phyloP scores from a whole-genome alignment of 139 green algal species.

The Desmodesmus armatus region DNA sequence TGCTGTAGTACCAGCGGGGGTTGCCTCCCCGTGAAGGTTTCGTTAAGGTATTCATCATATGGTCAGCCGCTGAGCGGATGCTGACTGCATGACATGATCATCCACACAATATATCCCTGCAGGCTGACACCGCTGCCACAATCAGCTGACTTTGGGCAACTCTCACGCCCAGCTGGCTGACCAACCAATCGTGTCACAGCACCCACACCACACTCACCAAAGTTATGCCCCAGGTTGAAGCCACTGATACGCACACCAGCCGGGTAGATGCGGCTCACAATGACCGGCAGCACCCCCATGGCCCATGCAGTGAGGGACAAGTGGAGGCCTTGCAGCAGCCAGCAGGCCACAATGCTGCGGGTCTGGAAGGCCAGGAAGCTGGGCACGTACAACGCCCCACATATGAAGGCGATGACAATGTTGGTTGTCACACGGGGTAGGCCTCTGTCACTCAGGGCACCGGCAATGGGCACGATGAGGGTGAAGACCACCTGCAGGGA shows the following conservation, averaged over 20 bases:
- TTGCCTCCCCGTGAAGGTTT: no score
- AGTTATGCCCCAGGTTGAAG: constrained; percentile 44
- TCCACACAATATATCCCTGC: no score
- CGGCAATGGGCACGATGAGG: constrained; percentile 30
- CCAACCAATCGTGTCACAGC: no score
- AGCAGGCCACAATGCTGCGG: constrained; percentile 16
- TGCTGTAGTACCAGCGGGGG: no score
- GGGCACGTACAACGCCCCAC: not conserved
- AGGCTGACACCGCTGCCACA: no score
- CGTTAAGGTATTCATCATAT: no score
- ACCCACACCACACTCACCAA: no score
- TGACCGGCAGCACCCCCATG: constrained; percentile 27
- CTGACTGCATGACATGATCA: no score
- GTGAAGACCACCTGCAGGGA: constrained; percentile 40
- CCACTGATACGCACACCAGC: constrained; percentile 45
- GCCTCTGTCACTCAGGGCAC: constrained; percentile 15
- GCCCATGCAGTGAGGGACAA: constrained; percentile 30
- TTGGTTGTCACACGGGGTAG: constrained; percentile 2
- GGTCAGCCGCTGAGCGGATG: no score
- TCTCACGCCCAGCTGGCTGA: no score
- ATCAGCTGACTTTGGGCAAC: no score
- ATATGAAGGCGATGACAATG: constrained; percentile 17
- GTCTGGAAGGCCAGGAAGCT: constrained; percentile 44
- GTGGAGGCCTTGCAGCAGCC: constrained; percentile 12
- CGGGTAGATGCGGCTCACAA: constrained; percentile 34